These are phyloP conservation scores for Colletotrichum acutatum DNA, from an alignment of 2,329 filamentous ascomycete genomes.

Conservation along the genomic window DNA sequence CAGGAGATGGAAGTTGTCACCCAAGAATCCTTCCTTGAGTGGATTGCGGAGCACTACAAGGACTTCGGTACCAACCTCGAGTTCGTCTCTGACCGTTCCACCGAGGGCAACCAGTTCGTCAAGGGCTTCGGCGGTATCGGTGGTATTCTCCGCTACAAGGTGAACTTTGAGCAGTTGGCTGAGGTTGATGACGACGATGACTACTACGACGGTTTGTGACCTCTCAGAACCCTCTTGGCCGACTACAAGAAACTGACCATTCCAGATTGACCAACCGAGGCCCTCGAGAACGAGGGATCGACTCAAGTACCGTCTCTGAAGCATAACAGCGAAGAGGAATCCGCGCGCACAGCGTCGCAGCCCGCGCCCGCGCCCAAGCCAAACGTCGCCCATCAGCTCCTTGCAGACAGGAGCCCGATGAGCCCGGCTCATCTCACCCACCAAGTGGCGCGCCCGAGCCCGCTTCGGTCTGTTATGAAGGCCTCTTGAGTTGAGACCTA, in stretches of 20 bases:
- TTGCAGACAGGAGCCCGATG: constrained; percentile 57
- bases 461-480: constrained; percentile 76
- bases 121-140: constrained; percentile 99
- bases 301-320: constrained; percentile 66
- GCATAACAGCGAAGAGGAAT: constrained; percentile 45
- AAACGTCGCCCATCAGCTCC: constrained; percentile 56
- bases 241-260: constrained; percentile 20
- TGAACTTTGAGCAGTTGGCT: constrained; percentile 99
- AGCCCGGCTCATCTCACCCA: constrained; percentile 54
- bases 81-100: constrained; percentile 97
- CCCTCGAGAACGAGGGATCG: constrained; percentile 90
- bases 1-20: constrained; percentile 96
- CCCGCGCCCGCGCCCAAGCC: constrained; percentile 52
- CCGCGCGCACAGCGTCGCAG: constrained; percentile 40
- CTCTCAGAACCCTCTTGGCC: background rate
- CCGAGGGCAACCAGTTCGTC: constrained; percentile 99
- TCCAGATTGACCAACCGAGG: constrained; percentile 87
- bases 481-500: constrained; percentile 60
- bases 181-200: constrained; percentile 93
- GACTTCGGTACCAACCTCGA: constrained; percentile 96
- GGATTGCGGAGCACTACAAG: constrained; percentile 98
- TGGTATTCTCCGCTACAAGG: constrained; percentile 97
- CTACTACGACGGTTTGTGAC: constrained; percentile 76
- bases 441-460: constrained; percentile 71
- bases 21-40: constrained; percentile 95